These are phyloP conservation scores for Leccinum disarticulatum DNA, from an alignment of 768 basidiomycete genomes.

Conservation along the genomic window DNA sequence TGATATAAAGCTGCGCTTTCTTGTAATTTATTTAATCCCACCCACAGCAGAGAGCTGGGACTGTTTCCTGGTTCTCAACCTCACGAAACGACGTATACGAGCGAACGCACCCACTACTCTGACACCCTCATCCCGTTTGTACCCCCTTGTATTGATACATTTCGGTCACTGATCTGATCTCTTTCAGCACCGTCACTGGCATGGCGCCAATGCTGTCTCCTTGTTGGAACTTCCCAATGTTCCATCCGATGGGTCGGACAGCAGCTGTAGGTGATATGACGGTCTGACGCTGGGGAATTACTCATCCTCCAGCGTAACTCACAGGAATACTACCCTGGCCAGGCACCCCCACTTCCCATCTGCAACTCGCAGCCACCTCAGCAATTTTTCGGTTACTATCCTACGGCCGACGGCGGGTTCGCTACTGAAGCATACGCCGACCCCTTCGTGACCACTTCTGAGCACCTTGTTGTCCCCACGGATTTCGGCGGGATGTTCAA, in stretches of 20 bases:
- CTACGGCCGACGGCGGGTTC: neutral
- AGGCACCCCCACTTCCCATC: neutral
- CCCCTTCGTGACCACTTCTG: neutral
- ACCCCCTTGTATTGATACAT: neutral
- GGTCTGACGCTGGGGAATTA: neutral
- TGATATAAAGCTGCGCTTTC: constrained; percentile 12
- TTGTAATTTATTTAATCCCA: constrained; percentile 6
- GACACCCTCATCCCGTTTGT: constrained; percentile 8
- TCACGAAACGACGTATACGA: neutral
- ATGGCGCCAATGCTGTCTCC: neutral
- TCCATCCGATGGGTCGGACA: neutral
- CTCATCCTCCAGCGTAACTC: neutral
- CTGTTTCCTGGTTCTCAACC: neutral
- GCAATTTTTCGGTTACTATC: neutral
- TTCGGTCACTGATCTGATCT: constrained; percentile 1
- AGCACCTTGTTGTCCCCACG: neutral
- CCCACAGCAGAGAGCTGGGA: constrained; percentile 10
- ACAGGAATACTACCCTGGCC: constrained; percentile 14
- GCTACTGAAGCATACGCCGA: neutral
- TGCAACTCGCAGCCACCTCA: neutral
- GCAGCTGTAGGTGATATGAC: constrained; percentile 9
- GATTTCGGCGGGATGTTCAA: neutral
- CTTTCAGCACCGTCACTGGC: constrained; percentile 7
- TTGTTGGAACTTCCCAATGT: neutral
- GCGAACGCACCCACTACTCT: neutral